Evolutionary conservation across 345 rosid species (phyloP).

Genomic region (Boechera retrofracta): DNA sequence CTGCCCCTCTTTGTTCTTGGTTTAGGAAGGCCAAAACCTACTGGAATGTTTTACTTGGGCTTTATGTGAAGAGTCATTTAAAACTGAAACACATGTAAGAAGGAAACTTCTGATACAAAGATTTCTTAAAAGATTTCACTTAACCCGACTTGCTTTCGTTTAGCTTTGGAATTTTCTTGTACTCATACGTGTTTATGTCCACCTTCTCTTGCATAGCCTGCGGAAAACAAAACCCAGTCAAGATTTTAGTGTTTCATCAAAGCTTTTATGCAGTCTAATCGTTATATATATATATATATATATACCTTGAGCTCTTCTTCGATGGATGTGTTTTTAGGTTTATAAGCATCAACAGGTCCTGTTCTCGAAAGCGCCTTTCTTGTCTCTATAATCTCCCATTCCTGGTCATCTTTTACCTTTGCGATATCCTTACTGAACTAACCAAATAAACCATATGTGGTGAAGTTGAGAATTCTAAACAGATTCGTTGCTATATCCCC

Average conservation of each 20-base stretch:
- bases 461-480: neutral
- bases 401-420: constrained; percentile 84
- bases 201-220: constrained; percentile 84
- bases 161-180: constrained; percentile 82
- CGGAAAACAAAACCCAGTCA: neutral
- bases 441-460: constrained; percentile 15
- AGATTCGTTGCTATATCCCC: neutral
- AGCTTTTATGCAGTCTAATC: neutral
- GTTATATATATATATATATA: neutral
- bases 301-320: constrained; percentile 88
- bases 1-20: neutral
- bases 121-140: neutral
- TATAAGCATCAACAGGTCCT: constrained; percentile 76
- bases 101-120: constrained; percentile 19
- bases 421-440: constrained; percentile 86
- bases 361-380: constrained; percentile 79
- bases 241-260: constrained; percentile 14
- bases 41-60: neutral
- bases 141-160: constrained; percentile 60
- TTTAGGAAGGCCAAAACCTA: constrained; percentile 22
- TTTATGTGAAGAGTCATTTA: constrained; percentile 14
- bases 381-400: constrained; percentile 90
- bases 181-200: constrained; percentile 76
- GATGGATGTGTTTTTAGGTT: constrained; percentile 74
- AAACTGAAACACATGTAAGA: constrained; percentile 26